Evolutionary conservation across 202 grass and related monocot species (phyloP), one percentile per base, ranked within the genome.

Genomic region (Bolboschoenoplectus hybrid): DNA sequence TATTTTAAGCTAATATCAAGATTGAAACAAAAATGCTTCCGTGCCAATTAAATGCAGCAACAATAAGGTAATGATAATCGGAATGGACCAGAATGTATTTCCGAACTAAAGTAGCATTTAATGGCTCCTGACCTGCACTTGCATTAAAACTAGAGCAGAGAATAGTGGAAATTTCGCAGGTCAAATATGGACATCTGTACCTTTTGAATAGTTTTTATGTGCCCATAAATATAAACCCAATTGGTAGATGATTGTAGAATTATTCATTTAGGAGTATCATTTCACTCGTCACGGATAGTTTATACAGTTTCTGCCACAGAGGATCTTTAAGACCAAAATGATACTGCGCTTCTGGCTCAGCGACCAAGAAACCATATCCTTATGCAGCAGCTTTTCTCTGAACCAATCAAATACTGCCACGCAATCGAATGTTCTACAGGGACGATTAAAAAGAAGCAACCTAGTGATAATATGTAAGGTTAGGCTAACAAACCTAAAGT

Each of bases 81-180:
- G 63, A 38, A 66, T 12, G 32, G 63, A 36, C 63, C 13, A 2
- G 53, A 60, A 80, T 43, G 36, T 19, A 61, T 60, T 20, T 61
- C 76, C 12, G 49, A 76, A 78, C 51, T 78, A n/a, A 16, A 80
- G 74, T 17, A 16, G 50, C 34, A 80, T 61, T 61, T 19, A 80
- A 80, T 80, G 76, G 16, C 55, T 57, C 11, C 76, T 61, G 76
- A 80, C 76, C 36, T 80, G 36, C 76, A 61, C 36, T 80, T 10
- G 53, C 76, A 80, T 80, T 80, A 61, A 79, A 20, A 40, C 74
- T 7, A 13, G 1, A 16, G 5, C 74, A 40, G 34, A n/a, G 50
- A 61, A 43, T 40, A 60, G 34, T 78, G 76, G 50, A 80, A 7
- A 32, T 11, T 5, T 5, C 75, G 17, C 12, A 79, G 6, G 52